phyloP scores from a whole-genome alignment of 2,329 filamentous ascomycete genomes.

The Monascus ruber region DNA sequence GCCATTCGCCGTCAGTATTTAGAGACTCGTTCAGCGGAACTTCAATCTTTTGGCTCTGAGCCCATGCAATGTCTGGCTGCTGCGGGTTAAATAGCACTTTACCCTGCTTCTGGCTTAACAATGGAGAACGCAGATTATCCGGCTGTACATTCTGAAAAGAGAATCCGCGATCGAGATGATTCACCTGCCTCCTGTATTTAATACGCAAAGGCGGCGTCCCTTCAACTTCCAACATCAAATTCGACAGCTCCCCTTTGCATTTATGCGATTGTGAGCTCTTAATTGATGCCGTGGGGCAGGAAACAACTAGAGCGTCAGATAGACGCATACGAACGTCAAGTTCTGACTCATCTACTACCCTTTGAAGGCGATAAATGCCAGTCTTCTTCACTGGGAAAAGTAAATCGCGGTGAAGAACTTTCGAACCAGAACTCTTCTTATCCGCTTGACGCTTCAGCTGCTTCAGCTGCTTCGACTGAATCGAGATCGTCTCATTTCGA shows the following conservation, averaged over 20 bases:
- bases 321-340: conserved; percentile 72
- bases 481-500: conserved; percentile 65
- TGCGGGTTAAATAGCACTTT: conserved; percentile 47
- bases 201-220: conserved; percentile 88
- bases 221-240: conserved; percentile 69
- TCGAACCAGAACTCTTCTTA: conserved; percentile 42
- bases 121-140: conserved; percentile 68
- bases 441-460: conserved; percentile 60
- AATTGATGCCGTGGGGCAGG: conserved; percentile 70
- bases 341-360: conserved; percentile 85
- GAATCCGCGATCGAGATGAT: conserved; percentile 69
- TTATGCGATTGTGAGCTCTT: conserved; percentile 53
- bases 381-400: conserved; percentile 70
- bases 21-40: conserved; percentile 89
- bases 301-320: conserved; percentile 71
- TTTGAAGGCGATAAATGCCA: conserved; percentile 73
- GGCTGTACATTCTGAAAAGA: conserved; percentile 91
- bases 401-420: conserved; percentile 52
- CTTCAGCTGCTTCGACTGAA: conserved; percentile 63
- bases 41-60: conserved; percentile 58
- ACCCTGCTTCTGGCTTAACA: conserved; percentile 50
- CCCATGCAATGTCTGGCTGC: conserved; percentile 58
- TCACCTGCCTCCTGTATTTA: conserved; percentile 80
- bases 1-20: conserved; percentile 65
- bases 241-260: conserved; percentile 79